Conservation (phyloP, 352 stramenopile genomes). For the Phytopythium chamaehyphon region DNA sequence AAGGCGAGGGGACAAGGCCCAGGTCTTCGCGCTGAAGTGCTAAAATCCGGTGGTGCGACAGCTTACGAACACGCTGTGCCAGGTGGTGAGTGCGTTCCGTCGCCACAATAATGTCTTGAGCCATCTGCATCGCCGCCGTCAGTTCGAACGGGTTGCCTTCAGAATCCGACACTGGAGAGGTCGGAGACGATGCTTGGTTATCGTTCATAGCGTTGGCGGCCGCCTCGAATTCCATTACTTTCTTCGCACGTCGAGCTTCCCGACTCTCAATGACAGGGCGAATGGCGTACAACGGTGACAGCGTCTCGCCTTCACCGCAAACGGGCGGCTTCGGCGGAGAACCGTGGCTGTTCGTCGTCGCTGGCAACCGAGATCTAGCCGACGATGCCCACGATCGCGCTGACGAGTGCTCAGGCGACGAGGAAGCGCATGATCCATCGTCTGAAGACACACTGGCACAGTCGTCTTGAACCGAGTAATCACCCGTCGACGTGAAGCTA, state of each 20-base stretch:
- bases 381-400: neutral
- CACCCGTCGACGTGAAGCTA: neutral
- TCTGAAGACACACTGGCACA: slow-evolving; percentile 31
- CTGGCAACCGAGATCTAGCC: slow-evolving; percentile 3
- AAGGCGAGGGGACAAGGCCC: slow-evolving; percentile 13
- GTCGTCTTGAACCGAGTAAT: slow-evolving; percentile 17
- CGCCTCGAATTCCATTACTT: slow-evolving; percentile 13
- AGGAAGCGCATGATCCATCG: slow-evolving; percentile 25
- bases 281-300: slow-evolving; percentile 10
- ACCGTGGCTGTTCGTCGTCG: neutral
- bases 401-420: slow-evolving; percentile 8
- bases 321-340: neutral
- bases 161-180: slow-evolving; percentile 1
- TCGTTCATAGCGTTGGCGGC: slow-evolving; percentile 15
- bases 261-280: slow-evolving; percentile 15
- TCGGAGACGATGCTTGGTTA: slow-evolving; percentile 4
- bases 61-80: slow-evolving; percentile 64
- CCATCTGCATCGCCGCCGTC: slow-evolving; percentile 36
- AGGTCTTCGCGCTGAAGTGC: slow-evolving; percentile 64
- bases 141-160: slow-evolving; percentile 25
- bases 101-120: slow-evolving; percentile 58
- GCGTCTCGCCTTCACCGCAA: neutral
- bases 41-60: slow-evolving; percentile 60
- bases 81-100: slow-evolving; percentile 62
- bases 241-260: slow-evolving; percentile 10